Base-by-base conservation (phyloP, 2,329 filamentous ascomycete species). In the Fusarium armeniacum region DNA sequence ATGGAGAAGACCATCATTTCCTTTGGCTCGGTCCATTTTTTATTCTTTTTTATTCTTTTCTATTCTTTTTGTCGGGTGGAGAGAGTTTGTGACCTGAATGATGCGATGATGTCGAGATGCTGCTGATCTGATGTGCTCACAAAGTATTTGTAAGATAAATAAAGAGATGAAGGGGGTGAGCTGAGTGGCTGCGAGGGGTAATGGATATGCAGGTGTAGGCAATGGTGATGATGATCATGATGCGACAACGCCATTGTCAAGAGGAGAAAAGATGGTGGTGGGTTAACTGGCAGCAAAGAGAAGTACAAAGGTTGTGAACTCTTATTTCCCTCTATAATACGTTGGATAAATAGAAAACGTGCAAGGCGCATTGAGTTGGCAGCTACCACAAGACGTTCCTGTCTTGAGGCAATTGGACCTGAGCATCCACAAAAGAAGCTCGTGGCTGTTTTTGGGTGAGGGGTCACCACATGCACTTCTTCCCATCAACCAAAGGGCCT, bases 201-300 rank as follows among this genome's bases (percentile, higher is more conserved):
- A 38, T 30, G 36, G 33, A 49, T 46, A 33, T 54, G 51, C 33
- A 35, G 49, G 28, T 52, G 54, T 50, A 47, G 26, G 46, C 30
- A 35, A 41, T 56, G 22, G 33, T 55, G 65, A 41, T 69, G 45
- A 41, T 58, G 61, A 69, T 69, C 54, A 65, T 69, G 54, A 44
- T 50, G 47, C 54, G 60, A 65, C 53, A 51, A 68, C 50, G 22
- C 59, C 49, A 38, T 53, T 36, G 40, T 43, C 55, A 18, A 47
- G 36, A 40, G 30, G 44, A 54, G 28, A 62, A 32, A 20, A 45
- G 35, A 30, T 26, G 43, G 32, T 50, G 45, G 58, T 56, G 51
- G 61, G 22, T 38, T 38, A 16, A 16, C 35, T 43, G 32, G 15
- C 33, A 20, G 47, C 15, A 28, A 8, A 51, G 13, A 40, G 35